A percentile compares a stretch with the other conserved stretches of the same genome.
phyloP scores from a whole-genome alignment of 2,329 filamentous ascomycete genomes.

The Penicillium sp. region DNA sequence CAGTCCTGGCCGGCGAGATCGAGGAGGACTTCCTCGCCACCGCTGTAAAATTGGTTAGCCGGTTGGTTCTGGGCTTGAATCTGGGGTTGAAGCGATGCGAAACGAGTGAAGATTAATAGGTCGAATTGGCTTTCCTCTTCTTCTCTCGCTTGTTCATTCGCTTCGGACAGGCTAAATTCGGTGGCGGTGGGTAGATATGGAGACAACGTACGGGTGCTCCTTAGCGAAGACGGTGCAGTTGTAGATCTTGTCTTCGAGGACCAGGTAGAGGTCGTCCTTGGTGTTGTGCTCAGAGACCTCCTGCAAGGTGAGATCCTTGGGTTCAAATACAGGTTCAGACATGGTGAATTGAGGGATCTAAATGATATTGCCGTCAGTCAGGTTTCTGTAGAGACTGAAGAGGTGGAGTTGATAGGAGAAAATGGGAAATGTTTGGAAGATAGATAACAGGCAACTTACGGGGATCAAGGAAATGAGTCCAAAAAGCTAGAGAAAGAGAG shows the following conservation, averaged over 20 bases:
- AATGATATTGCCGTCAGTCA: background rate
- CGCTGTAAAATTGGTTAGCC: conserved; percentile 54
- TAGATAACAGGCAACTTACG: background rate
- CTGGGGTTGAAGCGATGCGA: background rate
- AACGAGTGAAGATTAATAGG: background rate
- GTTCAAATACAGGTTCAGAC: conserved; percentile 47
- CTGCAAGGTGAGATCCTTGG: conserved; percentile 68
- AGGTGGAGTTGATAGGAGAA: conserved; percentile 7
- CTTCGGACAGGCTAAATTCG: background rate
- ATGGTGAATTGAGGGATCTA: conserved; percentile 38
- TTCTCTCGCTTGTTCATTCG: background rate
- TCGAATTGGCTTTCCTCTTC: background rate
- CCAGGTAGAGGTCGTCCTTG: conserved; percentile 88
- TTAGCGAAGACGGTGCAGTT: conserved; percentile 84
- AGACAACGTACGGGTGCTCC: conserved; percentile 77
- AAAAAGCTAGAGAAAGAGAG: background rate
- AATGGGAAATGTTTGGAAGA: conserved; percentile 2
- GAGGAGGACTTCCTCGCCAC: conserved; percentile 96
- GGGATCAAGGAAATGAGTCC: background rate
- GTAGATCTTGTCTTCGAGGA: conserved; percentile 97
- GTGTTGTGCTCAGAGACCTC: conserved; percentile 82
- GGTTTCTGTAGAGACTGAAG: background rate
- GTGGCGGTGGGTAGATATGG: background rate
- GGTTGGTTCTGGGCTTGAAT: background rate
- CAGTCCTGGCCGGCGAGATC: conserved; percentile 95